Percentiles rank a stretch among this genome's conserved stretches.
Evolutionary conservation across 768 basidiomycete species (phyloP).

Genomic region (Leccinum obscurum): DNA sequence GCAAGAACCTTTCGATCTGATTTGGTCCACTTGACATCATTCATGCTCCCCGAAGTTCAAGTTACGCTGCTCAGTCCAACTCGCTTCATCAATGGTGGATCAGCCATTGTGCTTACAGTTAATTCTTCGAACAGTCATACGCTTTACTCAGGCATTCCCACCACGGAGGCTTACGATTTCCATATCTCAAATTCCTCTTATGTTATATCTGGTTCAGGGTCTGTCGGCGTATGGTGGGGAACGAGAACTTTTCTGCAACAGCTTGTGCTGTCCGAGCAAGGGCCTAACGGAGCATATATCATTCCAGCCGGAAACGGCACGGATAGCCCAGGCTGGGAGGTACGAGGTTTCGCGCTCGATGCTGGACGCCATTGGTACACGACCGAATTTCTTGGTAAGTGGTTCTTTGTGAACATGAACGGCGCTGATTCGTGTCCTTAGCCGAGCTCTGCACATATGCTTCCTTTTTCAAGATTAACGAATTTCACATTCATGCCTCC

Average conservation of each 20-base stretch:
- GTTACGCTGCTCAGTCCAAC: slow-evolving; percentile 14
- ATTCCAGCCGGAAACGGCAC: slow-evolving; percentile 37
- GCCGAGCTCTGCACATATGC: slow-evolving; percentile 46
- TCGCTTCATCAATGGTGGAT: not conserved
- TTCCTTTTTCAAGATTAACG: slow-evolving; percentile 47
- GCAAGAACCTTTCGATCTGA: slow-evolving; percentile 40
- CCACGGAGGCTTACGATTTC: slow-evolving; percentile 43
- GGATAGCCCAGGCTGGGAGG: slow-evolving; percentile 45
- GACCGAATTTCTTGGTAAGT: slow-evolving; percentile 38
- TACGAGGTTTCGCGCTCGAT: slow-evolving; percentile 48
- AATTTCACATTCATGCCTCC: slow-evolving; percentile 44
- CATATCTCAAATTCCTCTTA: slow-evolving; percentile 29
- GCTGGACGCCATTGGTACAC: slow-evolving; percentile 47
- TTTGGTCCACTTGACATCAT: slow-evolving; percentile 34
- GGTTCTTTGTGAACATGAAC: not conserved
- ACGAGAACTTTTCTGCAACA: slow-evolving; percentile 45
- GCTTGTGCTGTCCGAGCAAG: slow-evolving; percentile 26
- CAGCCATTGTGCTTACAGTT: slow-evolving; percentile 36
- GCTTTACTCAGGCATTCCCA: slow-evolving; percentile 38
- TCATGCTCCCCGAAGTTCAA: slow-evolving; percentile 24
- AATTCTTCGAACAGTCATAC: slow-evolving; percentile 25
- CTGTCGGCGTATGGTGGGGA: slow-evolving; percentile 46
- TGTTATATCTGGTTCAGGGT: slow-evolving; percentile 34
- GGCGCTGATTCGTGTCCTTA: slow-evolving; percentile 13
- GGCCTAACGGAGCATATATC: slow-evolving; percentile 7